Evolutionary conservation across 1,284 basidiomycete species (phyloP).

Genomic region (Naganishia sp.): DNA sequence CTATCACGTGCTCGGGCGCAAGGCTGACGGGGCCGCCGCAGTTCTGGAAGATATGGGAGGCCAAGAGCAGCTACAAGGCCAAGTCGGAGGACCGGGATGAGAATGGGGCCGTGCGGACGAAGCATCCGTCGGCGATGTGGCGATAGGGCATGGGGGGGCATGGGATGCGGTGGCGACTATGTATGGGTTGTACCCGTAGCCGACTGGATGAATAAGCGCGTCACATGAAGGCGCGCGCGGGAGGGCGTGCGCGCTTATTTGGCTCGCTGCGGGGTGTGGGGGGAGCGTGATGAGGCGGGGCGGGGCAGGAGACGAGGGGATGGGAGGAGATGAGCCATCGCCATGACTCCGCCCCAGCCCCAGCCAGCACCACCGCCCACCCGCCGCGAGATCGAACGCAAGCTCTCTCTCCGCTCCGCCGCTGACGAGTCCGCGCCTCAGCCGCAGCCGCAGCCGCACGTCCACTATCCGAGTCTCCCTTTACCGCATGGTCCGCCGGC

Average conservation of each 20-base stretch:
- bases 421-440: constrained; percentile 37
- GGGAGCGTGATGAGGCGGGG: too few relatives aligned
- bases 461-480: not conserved
- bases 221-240: too few relatives aligned
- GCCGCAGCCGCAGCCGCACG: constrained; percentile 15
- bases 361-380: constrained; percentile 64
- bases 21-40: constrained; percentile 6
- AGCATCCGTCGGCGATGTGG: constrained; percentile 28
- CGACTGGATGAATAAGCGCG: too few relatives aligned
- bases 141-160: constrained; percentile 2
- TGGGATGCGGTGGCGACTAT: not conserved
- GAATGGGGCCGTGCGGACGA: constrained; percentile 29
- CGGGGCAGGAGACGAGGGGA: too few relatives aligned
- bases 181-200: not conserved
- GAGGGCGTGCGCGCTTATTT: not conserved
- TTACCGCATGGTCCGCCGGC: constrained; percentile 21
- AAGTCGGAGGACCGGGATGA: constrained; percentile 29
- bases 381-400: constrained; percentile 79
- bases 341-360: not conserved
- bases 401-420: constrained; percentile 70
- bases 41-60: constrained; percentile 56
- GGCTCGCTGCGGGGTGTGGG: not conserved
- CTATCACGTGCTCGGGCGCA: not conserved
- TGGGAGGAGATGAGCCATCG: too few relatives aligned
- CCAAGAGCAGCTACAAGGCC: constrained; percentile 41